These are phyloP conservation scores for Glarea lozoyensis DNA, from an alignment of 495 filamentous ascomycete genomes.

Conservation along the genomic window DNA sequence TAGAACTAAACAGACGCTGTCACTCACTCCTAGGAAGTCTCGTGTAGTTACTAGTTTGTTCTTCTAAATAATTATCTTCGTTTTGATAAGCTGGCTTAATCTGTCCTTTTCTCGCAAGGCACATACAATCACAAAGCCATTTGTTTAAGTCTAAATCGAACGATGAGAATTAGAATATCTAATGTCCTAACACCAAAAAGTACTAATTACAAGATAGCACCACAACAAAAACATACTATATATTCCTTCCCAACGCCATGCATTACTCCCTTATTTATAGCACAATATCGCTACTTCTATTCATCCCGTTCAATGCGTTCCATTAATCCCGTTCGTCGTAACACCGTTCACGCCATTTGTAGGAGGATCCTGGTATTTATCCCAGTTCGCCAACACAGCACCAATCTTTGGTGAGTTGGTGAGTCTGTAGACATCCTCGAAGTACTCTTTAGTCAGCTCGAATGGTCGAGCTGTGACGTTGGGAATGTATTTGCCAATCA, in stretches of 20 bases:
- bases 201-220: background rate
- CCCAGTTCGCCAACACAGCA: slow-evolving; percentile 79
- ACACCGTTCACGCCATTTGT: slow-evolving; percentile 24
- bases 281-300: background rate
- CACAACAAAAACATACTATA: background rate
- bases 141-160: background rate
- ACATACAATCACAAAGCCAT: background rate
- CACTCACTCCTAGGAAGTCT: too few species aligned
- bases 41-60: too few species aligned
- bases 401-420: slow-evolving; percentile 92
- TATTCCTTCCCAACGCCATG: background rate
- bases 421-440: slow-evolving; percentile 91
- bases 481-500: slow-evolving; percentile 97
- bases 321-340: slow-evolving; percentile 15
- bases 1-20: too few species aligned
- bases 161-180: background rate
- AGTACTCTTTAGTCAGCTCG: slow-evolving; percentile 95
- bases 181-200: background rate
- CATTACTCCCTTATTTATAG: background rate
- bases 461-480: slow-evolving; percentile 96
- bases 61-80: too few species aligned
- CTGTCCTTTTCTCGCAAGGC: background rate
- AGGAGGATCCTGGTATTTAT: slow-evolving; percentile 43
- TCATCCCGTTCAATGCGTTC: slow-evolving; percentile 6
- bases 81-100: too few species aligned